Conservation (phyloP, 2,329 filamentous ascomycete genomes). For the Xylaria arbuscula region DNA sequence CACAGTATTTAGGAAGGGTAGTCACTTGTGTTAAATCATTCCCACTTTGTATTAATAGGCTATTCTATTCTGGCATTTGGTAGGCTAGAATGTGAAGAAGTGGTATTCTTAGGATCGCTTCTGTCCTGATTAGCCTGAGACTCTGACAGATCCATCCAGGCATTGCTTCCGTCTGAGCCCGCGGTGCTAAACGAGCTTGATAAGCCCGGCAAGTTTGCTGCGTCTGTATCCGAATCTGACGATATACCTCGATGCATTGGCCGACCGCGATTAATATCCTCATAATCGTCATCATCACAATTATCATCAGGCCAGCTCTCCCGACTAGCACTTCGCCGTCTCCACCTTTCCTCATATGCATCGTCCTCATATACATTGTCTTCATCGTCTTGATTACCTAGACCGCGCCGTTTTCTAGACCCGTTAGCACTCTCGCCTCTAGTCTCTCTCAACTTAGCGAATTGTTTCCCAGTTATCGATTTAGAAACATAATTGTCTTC, state of each 20-base stretch:
- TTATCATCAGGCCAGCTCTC: slow-evolving; percentile 1
- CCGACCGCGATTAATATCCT: slow-evolving; percentile 1
- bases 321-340: not conserved
- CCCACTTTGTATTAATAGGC: not conserved
- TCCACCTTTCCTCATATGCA: not conserved
- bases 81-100: no score
- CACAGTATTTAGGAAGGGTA: no score
- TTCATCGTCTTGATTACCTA: slow-evolving; percentile 13
- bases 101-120: no score
- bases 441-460: no score
- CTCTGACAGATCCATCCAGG: not conserved
- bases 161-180: slow-evolving; percentile 7
- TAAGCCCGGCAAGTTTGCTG: slow-evolving; percentile 9
- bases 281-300: not conserved
- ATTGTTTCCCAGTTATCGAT: not conserved
- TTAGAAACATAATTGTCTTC: not conserved
- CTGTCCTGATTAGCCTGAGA: not conserved
- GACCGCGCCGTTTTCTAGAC: slow-evolving; percentile 6
- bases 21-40: no score
- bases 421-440: not conserved
- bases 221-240: slow-evolving; percentile 5
- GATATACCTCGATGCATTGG: not conserved
- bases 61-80: not conserved
- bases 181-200: slow-evolving; percentile 4
- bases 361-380: not conserved